Conservation (phyloP, 2,329 filamentous ascomycete species). For the Botryotinia convoluta region DNA sequence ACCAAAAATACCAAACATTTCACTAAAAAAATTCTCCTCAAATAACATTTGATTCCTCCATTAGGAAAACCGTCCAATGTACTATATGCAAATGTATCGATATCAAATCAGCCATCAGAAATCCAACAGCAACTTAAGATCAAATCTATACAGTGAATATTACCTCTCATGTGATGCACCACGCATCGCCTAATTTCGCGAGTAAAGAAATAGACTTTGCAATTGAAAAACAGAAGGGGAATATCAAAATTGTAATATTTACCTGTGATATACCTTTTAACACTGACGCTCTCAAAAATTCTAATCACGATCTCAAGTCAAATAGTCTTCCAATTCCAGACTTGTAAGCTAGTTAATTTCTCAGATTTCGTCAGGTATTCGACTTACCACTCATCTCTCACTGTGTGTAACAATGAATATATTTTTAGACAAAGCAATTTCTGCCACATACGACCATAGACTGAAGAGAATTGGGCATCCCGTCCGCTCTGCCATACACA, state of each 20-base stretch:
- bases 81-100: neutral
- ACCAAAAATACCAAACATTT: neutral
- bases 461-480: constrained; percentile 12
- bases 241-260: neutral
- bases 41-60: neutral
- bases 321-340: neutral
- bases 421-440: fast-evolving
- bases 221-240: neutral
- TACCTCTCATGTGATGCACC: neutral
- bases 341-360: neutral
- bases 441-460: neutral
- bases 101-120: neutral
- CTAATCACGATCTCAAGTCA: neutral
- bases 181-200: neutral
- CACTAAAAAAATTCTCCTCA: neutral
- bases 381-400: neutral
- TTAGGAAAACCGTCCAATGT: neutral
- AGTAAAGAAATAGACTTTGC: neutral
- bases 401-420: neutral
- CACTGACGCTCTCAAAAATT: neutral
- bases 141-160: neutral
- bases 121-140: neutral
- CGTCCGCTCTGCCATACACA: constrained; percentile 15
- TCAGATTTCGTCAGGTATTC: neutral
- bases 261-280: neutral